phyloP scores from a whole-genome alignment of 495 filamentous ascomycete genomes.

The Trichoderma orchidacearum region DNA sequence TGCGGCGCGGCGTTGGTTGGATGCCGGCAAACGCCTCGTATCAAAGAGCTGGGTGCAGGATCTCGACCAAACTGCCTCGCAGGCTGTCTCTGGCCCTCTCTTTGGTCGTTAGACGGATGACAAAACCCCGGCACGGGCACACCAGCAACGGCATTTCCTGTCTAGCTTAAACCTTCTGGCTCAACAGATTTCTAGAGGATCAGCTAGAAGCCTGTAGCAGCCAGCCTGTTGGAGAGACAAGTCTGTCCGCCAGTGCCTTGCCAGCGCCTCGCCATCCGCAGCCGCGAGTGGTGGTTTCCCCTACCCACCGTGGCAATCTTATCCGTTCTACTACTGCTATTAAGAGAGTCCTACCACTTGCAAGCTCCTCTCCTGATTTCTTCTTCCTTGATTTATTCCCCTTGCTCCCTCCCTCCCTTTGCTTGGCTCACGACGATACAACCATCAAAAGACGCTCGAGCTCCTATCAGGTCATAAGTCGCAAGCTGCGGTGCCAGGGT shows the following conservation, averaged over 20 bases:
- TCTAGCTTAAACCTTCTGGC: too few species aligned
- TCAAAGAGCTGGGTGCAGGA: too few species aligned
- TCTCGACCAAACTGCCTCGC: background rate
- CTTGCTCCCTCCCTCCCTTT: background rate
- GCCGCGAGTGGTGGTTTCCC: background rate
- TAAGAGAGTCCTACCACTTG: background rate
- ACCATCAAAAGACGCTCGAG: background rate
- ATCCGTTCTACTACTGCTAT: background rate
- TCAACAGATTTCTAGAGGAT: too few species aligned
- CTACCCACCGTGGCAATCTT: background rate
- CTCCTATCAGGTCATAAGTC: background rate
- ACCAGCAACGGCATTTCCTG: too few species aligned
- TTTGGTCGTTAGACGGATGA: background rate
- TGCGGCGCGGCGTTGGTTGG: background rate
- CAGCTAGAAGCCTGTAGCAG: too few species aligned
- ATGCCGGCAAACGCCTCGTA: background rate
- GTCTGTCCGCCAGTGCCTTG: background rate
- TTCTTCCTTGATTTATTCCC: background rate
- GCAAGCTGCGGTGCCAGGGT: background rate
- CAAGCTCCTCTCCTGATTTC: background rate
- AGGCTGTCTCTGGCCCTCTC: background rate
- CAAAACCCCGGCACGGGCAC: too few species aligned
- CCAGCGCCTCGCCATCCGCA: background rate
- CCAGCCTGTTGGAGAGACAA: too few species aligned
- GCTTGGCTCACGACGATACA: background rate